These are phyloP conservation scores for Metschnikowia cubensis DNA, from an alignment of 805 yeast species.

Conservation along the genomic window DNA sequence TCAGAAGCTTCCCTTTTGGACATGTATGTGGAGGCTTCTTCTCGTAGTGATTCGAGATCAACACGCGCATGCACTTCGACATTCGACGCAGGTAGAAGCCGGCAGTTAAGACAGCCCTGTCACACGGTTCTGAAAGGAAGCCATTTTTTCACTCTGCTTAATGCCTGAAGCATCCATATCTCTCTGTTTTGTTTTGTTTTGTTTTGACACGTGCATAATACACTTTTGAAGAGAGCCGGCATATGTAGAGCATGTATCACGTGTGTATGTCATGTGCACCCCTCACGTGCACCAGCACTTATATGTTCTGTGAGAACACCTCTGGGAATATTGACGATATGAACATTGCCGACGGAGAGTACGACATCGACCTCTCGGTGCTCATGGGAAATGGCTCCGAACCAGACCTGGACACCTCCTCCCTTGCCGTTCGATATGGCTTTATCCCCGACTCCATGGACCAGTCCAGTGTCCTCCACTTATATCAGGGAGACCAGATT, in stretches of 20 bases:
- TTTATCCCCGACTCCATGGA: constrained; percentile 41
- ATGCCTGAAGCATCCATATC: background rate
- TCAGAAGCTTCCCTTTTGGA: background rate
- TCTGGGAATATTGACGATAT: constrained; percentile 11
- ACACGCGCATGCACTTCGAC: background rate
- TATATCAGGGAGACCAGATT: constrained; percentile 34
- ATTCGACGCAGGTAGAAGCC: background rate
- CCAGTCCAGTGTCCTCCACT: constrained; percentile 27
- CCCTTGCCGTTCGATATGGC: constrained; percentile 33
- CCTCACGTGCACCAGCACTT: background rate
- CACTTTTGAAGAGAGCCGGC: too few species aligned
- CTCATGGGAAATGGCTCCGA: constrained; percentile 10
- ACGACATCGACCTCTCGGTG: constrained; percentile 37
- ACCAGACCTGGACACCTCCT: constrained; percentile 1
- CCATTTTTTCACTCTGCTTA: background rate
- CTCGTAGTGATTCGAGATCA: background rate
- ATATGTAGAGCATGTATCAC: background rate
- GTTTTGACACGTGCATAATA: background rate
- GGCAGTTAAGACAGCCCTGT: background rate
- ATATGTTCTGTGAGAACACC: constrained; percentile 1
- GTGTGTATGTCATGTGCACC: background rate
- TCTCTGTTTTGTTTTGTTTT: background rate
- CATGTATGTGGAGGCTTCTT: background rate
- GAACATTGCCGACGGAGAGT: constrained; percentile 42
- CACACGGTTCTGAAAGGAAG: too few species aligned